phyloP scores from a whole-genome alignment of 345 rosid species.

The Hibiscus syriacus region DNA sequence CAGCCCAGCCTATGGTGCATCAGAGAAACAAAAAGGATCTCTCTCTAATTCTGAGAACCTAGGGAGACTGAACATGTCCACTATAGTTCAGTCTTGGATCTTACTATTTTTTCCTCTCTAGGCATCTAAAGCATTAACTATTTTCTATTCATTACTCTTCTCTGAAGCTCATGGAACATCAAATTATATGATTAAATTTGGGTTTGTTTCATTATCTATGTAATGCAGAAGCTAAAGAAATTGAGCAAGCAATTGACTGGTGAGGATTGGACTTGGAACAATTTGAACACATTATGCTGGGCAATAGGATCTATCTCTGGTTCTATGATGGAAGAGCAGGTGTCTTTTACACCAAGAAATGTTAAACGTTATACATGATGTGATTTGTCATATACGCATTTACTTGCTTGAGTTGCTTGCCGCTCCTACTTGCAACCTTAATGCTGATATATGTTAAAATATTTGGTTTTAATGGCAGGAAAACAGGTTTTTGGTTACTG shows the following conservation, averaged over 20 bases:
- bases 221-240: constrained; percentile 77
- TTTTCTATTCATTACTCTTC: neutral
- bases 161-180: neutral
- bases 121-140: neutral
- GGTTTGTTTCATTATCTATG: too few relatives aligned
- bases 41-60: neutral
- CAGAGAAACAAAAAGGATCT: neutral
- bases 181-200: constrained; percentile 12
- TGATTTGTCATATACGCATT: neutral
- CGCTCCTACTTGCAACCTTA: neutral
- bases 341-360: constrained; percentile 17
- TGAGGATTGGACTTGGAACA: too few relatives aligned
- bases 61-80: neutral
- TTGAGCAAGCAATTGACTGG: constrained; percentile 88
- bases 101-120: neutral
- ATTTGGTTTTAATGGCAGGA: constrained; percentile 47
- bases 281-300: too few relatives aligned
- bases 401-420: neutral
- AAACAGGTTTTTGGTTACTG: constrained; percentile 97
- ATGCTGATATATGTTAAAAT: neutral
- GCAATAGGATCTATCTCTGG: too few relatives aligned
- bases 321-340: constrained; percentile 99
- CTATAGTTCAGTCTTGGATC: neutral
- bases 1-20: neutral
- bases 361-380: neutral